Evolutionary conservation across 768 basidiomycete genomes (phyloP).

Genomic region (Mycena vitilis): DNA sequence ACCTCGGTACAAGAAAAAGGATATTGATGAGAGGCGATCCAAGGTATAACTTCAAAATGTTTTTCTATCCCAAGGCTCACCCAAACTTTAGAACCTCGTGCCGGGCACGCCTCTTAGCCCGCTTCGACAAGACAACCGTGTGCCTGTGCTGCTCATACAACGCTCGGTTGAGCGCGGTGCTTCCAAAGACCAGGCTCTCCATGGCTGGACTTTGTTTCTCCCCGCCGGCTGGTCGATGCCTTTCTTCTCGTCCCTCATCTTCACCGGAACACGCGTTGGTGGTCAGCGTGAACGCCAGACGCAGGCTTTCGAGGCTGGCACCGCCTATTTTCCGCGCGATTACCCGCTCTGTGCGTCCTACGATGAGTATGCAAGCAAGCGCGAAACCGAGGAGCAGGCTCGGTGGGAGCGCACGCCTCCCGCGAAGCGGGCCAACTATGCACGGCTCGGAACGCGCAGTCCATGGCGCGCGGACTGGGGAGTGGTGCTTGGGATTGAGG

Average conservation of each 20-base stretch:
- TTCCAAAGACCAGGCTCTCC: conserved; percentile 58
- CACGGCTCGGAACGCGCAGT: conserved; percentile 69
- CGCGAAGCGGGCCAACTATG: conserved; percentile 85
- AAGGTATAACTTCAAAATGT: conserved; percentile 57
- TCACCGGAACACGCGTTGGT: conserved; percentile 86
- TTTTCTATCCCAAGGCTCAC: conserved; percentile 4
- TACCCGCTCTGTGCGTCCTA: conserved; percentile 73
- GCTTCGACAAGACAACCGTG: conserved; percentile 79
- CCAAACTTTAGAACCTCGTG: conserved; percentile 65
- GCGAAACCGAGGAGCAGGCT: conserved; percentile 64
- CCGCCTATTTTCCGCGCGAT: conserved; percentile 83
- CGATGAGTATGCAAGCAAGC: conserved; percentile 56
- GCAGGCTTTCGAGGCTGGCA: conserved; percentile 86
- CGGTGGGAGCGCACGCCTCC: conserved; percentile 87
- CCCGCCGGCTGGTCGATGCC: conserved; percentile 94
- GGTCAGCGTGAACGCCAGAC: conserved; percentile 87
- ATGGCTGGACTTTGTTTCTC: conserved; percentile 90
- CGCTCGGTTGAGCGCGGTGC: conserved; percentile 65
- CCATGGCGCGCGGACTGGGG: conserved; percentile 87
- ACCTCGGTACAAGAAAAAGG: conserved; percentile 83
- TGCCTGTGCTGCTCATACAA: conserved; percentile 88
- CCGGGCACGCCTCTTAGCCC: conserved; percentile 82
- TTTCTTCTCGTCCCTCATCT: conserved; percentile 84
- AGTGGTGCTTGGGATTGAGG: conserved; percentile 66
- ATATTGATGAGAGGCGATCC: conserved; percentile 85